These are phyloP conservation scores for Fusarium odoratissimum DNA, from an alignment of 2,329 filamentous ascomycete species.

Conservation along the genomic window DNA sequence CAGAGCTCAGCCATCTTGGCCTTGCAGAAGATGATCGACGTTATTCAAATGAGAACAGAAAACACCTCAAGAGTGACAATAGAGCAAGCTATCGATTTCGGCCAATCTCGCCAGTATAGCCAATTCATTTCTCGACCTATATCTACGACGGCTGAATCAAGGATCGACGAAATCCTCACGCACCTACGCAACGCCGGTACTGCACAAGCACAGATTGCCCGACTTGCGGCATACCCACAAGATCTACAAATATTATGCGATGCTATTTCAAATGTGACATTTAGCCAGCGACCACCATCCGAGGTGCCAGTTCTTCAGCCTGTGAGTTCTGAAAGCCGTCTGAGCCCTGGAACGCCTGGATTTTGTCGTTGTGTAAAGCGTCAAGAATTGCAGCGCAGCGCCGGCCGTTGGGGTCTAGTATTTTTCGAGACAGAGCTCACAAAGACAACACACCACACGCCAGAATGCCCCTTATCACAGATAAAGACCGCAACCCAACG, in stretches of 20 bases:
- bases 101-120: background rate
- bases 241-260: background rate
- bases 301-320: fast-evolving
- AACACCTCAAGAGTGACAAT: background rate
- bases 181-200: background rate
- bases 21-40: background rate
- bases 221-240: background rate
- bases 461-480: background rate
- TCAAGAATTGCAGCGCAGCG: background rate
- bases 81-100: background rate
- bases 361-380: background rate
- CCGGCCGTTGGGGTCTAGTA: fast-evolving
- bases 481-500: background rate
- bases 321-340: too few relatives aligned
- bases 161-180: background rate
- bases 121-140: background rate
- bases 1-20: background rate
- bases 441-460: background rate
- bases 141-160: background rate
- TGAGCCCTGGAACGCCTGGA: too few relatives aligned
- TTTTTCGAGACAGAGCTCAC: background rate
- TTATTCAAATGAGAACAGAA: background rate
- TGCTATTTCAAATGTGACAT: background rate
- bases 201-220: fast-evolving
- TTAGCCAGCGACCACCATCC: background rate